Conservation (phyloP, 2,329 filamentous ascomycete species). For the Aspergillus sp. region DNA sequence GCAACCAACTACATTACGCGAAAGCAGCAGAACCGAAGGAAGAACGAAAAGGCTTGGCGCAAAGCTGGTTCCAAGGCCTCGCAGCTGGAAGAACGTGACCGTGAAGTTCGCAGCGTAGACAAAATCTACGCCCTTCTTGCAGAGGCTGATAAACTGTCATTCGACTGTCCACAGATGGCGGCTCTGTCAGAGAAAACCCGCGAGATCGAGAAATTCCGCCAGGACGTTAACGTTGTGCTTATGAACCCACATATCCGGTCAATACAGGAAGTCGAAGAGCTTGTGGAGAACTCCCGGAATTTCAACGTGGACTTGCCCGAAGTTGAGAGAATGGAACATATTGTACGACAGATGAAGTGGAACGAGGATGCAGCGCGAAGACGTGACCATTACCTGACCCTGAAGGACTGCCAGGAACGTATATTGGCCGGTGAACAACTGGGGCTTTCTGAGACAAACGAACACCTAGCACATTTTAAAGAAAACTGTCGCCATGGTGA, state of each 20-base stretch:
- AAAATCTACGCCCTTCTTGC: constrained; percentile 83
- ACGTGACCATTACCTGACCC: constrained; percentile 65
- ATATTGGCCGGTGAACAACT: constrained; percentile 76
- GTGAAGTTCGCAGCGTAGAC: constrained; percentile 81
- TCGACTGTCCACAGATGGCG: constrained; percentile 88
- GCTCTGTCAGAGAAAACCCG: constrained; percentile 82
- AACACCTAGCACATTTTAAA: constrained; percentile 72
- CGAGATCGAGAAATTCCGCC: constrained; percentile 81
- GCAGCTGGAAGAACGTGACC: constrained; percentile 79
- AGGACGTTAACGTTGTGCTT: constrained; percentile 69
- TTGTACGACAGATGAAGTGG: constrained; percentile 87
- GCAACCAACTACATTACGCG: constrained; percentile 94
- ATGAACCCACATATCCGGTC: constrained; percentile 63
- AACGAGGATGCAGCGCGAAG: constrained; percentile 72
- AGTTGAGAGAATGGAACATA: constrained; percentile 74
- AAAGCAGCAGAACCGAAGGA: constrained; percentile 95
- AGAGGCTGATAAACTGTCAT: constrained; percentile 82
- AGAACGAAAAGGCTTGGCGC: constrained; percentile 86
- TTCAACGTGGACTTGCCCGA: constrained; percentile 93
- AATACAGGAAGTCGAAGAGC: constrained; percentile 77
- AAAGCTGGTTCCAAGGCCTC: constrained; percentile 69
- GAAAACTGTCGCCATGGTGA: constrained; percentile 76
- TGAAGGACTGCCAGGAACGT: constrained; percentile 76
- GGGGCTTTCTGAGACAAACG: constrained; percentile 75
- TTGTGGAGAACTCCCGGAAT: constrained; percentile 82